Evolutionary conservation across 768 basidiomycete genomes (phyloP).

Genomic region (Pholiota microspora): DNA sequence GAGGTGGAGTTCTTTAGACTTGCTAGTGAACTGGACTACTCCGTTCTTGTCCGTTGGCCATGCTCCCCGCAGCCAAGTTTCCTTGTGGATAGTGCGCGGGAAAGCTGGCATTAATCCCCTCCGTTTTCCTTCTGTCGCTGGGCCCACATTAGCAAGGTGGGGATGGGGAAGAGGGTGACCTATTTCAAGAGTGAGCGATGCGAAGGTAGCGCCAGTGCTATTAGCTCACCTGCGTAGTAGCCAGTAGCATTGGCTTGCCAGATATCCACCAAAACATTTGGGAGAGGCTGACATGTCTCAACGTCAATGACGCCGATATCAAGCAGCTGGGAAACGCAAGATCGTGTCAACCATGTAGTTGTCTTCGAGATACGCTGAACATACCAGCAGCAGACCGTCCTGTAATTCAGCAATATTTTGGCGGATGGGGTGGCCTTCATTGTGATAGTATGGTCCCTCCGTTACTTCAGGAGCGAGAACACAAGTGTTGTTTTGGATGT

Average conservation of each 20-base stretch:
- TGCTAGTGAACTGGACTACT: no score
- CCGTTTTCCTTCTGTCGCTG: constrained; percentile 45
- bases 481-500: constrained; percentile 54
- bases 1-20: no score
- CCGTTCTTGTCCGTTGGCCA: constrained; percentile 54
- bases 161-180: constrained; percentile 48
- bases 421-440: constrained; percentile 45
- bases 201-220: background rate
- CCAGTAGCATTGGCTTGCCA: constrained; percentile 61
- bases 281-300: constrained; percentile 52
- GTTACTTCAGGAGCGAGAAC: constrained; percentile 53
- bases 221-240: constrained; percentile 42
- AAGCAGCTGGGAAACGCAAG: constrained; percentile 38
- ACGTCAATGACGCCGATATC: constrained; percentile 60
- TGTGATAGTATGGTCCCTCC: constrained; percentile 55
- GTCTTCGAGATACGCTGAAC: no score
- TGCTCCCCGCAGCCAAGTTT: constrained; percentile 51
- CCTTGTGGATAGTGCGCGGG: constrained; percentile 39
- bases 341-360: no score
- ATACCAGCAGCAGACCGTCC: constrained; percentile 45
- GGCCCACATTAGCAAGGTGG: constrained; percentile 40
- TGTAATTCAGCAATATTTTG: constrained; percentile 57
- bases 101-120: constrained; percentile 40
- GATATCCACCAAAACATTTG: constrained; percentile 56
- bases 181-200: constrained; percentile 8